Conservation (phyloP, 495 filamentous ascomycete species). For the Neurospora sp. region DNA sequence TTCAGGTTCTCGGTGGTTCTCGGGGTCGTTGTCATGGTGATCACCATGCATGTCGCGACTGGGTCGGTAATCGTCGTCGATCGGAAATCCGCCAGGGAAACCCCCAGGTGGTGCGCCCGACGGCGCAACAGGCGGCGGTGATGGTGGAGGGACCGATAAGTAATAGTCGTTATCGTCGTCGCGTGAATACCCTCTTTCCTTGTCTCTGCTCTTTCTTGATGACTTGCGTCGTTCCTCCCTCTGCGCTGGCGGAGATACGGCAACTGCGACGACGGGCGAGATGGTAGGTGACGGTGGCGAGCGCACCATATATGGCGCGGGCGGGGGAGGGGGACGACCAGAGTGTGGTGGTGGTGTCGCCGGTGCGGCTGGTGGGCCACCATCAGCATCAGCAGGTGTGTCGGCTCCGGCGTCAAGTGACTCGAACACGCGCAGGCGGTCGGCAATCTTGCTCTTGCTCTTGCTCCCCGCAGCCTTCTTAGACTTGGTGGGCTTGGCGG, state of each 20-base stretch:
- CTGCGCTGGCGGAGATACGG: conserved; percentile 1
- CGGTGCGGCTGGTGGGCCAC: conserved; percentile 9
- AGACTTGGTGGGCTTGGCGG: conserved; percentile 26
- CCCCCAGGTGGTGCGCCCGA: conserved; percentile 43
- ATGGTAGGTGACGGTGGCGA: neutral
- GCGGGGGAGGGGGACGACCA: neutral
- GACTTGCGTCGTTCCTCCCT: conserved; percentile 16
- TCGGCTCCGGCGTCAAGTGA: conserved; percentile 31
- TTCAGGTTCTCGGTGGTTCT: neutral
- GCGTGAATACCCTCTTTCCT: neutral
- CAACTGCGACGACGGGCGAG: neutral
- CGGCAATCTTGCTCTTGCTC: conserved; percentile 42
- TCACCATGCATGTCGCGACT: neutral
- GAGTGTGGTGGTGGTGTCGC: conserved; percentile 7
- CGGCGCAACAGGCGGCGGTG: conserved; percentile 7
- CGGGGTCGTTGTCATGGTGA: conserved; percentile 4
- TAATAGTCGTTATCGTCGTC: conserved; percentile 8
- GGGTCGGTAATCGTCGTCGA: conserved; percentile 22
- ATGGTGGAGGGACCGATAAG: conserved; percentile 5
- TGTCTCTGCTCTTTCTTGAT: conserved; percentile 18
- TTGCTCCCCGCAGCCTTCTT: conserved; percentile 38
- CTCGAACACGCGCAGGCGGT: conserved; percentile 44
- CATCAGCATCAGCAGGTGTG: conserved; percentile 2
- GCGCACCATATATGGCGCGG: neutral
- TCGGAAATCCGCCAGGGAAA: conserved; percentile 40